A percentile compares a stretch with the other conserved stretches of the same genome.
phyloP scores from a whole-genome alignment of 306 rosid genomes.

The Cicer arietinum region DNA sequence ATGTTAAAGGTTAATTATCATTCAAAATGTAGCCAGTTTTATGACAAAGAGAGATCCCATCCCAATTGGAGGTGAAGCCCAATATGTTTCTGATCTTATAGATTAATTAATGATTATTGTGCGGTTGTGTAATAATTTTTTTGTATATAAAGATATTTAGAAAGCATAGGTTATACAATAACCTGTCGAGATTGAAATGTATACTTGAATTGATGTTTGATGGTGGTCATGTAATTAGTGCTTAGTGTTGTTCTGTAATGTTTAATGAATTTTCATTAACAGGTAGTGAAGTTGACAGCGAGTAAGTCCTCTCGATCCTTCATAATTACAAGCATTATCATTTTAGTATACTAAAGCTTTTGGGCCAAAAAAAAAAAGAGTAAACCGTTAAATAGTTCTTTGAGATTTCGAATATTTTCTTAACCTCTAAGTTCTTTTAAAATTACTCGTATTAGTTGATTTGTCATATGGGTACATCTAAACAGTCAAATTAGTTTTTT shows the following conservation, averaged over 20 bases:
- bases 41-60: conserved; percentile 23
- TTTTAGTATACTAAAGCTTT: no score
- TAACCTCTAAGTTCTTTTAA: no score
- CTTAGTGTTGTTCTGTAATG: conserved; percentile 25
- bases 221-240: conserved; percentile 39
- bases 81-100: conserved; percentile 49
- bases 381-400: no score
- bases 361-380: no score
- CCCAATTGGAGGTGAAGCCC: conserved; percentile 40
- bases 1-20: conserved; percentile 39
- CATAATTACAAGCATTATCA: no score
- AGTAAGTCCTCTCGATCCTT: no score
- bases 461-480: no score
- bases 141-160: conserved; percentile 74
- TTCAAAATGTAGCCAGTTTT: conserved; percentile 48
- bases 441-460: no score
- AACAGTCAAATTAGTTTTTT: no score
- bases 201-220: conserved; percentile 47
- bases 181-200: conserved; percentile 53
- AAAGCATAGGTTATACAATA: conserved; percentile 53
- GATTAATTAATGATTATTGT: conserved; percentile 70
- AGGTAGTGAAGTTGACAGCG: background rate
- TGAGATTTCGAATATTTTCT: no score
- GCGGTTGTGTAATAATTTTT: conserved; percentile 62
- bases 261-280: conserved; percentile 11